Evolutionary conservation across 208 protist species (phyloP).

Genomic region (Trypanosoma avium): DNA sequence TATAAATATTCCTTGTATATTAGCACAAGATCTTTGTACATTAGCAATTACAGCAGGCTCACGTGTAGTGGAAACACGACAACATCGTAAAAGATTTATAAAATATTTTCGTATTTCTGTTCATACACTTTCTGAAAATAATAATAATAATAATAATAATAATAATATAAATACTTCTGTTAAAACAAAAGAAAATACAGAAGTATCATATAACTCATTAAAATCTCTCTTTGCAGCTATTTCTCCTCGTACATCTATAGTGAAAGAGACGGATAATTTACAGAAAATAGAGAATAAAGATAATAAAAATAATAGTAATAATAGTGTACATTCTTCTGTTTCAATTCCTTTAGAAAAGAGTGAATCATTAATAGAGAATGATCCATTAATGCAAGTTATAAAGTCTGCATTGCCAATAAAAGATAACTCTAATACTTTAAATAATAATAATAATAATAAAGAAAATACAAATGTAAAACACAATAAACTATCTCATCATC

Average conservation of each 20-base stretch:
- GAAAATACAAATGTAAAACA: too few species aligned
- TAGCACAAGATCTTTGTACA: constrained; percentile 20
- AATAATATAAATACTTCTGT: neutral
- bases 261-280: neutral
- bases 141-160: neutral
- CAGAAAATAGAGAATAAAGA: neutral
- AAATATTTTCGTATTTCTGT: constrained; percentile 7
- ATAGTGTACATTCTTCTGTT: neutral
- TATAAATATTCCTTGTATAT: neutral
- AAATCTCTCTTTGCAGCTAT: constrained; percentile 25
- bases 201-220: constrained; percentile 1
- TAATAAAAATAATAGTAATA: neutral
- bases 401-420: neutral
- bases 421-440: too few species aligned
- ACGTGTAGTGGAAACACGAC: constrained; percentile 14
- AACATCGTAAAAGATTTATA: constrained; percentile 20
- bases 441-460: too few species aligned
- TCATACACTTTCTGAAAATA: neutral
- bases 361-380: neutral
- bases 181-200: neutral
- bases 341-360: neutral
- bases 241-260: neutral
- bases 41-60: constrained; percentile 9
- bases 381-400: constrained; percentile 16
- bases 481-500: too few species aligned